Evolutionary conservation across 202 grass and related monocot species (phyloP).

Genomic region (Setaria viridis): DNA sequence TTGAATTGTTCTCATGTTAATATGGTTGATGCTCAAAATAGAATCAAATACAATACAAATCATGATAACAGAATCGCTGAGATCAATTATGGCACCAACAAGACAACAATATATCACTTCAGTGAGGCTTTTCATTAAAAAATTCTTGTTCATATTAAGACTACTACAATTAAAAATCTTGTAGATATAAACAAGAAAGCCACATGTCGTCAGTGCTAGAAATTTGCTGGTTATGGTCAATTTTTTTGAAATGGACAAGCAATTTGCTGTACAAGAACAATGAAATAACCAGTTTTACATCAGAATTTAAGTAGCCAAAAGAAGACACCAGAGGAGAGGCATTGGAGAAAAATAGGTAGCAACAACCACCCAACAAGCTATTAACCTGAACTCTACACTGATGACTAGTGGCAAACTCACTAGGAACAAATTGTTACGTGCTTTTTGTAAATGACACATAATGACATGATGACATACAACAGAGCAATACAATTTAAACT

Average conservation of each 20-base stretch:
- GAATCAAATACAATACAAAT: not conserved
- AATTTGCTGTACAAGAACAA: not conserved
- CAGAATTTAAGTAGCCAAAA: not conserved
- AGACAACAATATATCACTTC: not conserved
- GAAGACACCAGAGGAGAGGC: not conserved
- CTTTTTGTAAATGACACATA: not conserved
- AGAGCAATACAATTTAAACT: not conserved
- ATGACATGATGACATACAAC: not conserved
- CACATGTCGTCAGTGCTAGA: not conserved
- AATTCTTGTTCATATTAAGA: not conserved
- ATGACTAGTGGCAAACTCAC: not conserved
- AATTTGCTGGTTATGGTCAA: not conserved
- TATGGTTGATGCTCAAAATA: not conserved
- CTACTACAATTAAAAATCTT: not conserved
- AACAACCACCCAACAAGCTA: slow-evolving; percentile 3
- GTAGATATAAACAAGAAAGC: not conserved
- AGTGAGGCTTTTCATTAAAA: not conserved
- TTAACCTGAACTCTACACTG: not conserved
- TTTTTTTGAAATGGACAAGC: not conserved
- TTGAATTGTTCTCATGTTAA: not conserved
- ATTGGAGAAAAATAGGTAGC: not conserved
- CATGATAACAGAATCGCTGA: not conserved
- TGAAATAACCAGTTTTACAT: not conserved
- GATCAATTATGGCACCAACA: not conserved
- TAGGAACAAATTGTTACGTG: not conserved